These are phyloP conservation scores for Nothomitra cinnamomea DNA, from an alignment of 2,329 filamentous ascomycete species.

Conservation along the genomic window DNA sequence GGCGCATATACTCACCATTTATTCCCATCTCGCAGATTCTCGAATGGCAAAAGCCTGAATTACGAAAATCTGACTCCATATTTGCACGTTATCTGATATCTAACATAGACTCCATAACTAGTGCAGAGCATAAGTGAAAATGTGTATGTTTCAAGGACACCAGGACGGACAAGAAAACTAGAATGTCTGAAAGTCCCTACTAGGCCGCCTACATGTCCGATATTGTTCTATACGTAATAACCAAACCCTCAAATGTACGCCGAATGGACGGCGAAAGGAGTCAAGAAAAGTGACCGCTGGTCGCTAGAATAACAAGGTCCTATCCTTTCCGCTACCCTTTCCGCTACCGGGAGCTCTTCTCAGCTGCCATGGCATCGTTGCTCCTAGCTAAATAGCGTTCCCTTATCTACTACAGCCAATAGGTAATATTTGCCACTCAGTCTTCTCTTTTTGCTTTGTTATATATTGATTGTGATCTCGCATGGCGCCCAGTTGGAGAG, in stretches of 20 bases:
- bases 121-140: background rate
- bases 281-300: background rate
- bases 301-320: background rate
- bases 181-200: background rate
- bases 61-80: background rate
- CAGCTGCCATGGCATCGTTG: background rate
- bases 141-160: background rate
- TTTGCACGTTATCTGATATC: slow-evolving; percentile 1
- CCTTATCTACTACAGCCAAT: too few relatives aligned
- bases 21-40: background rate
- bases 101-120: background rate
- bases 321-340: background rate
- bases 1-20: background rate
- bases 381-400: too few relatives aligned
- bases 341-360: background rate
- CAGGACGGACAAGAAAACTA: background rate
- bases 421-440: slow-evolving; percentile 10
- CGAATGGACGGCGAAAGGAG: background rate
- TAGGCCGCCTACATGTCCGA: background rate
- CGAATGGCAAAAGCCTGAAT: background rate
- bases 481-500: slow-evolving; percentile 21
- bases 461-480: slow-evolving; percentile 25
- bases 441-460: slow-evolving; percentile 21
- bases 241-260: background rate
- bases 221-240: background rate